Evolutionary conservation across 2,329 filamentous ascomycete species (phyloP), one percentile per base, ranked within the genome.

Genomic region (Clonostachys chloroleuca): DNA sequence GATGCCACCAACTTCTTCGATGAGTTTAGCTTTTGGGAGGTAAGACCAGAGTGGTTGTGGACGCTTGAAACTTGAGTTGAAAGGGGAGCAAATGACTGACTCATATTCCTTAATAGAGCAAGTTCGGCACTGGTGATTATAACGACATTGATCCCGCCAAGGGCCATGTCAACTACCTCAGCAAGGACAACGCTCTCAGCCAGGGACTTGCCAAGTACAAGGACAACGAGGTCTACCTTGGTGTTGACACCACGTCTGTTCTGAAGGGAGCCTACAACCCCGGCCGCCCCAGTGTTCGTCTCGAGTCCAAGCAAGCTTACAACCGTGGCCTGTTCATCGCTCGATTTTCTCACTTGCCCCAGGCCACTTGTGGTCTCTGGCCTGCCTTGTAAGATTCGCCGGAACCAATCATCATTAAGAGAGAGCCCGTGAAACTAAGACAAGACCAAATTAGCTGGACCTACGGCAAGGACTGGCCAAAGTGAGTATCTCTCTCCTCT

Each of bases 271-370:
- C 44, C 43, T 47, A 46, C 7, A 56, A 61, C 44, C 48, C 56
- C 34, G 72, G 72, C 40, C 69, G 77, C 17, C 66, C 65, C 52
- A 87, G 83, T 54, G 80, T 91, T 33, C 77, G 87, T 36, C 61
- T 91, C 14, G 77, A 81, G 51, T 87, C 83, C 59, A 82, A 75
- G 49, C 73, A 74, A 43, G 60, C 65, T 7, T 91, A 86, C 67
- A 80, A 74, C 51, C 73, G 81, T 48, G 86, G 84, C 24, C 78
- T 90, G 30, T 77, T 90, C 56, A 80, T 91, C 40, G 72, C 84
- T 41, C 82, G 89, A 58, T 79, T 90, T 53, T 73, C 69, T 13
- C 85, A 90, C 56, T 82, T 91, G 67, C 86, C 87, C 33, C 73
- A 70, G 47, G 73, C 76, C 10, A 69, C 74, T 40, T 90, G 87